Conservation (phyloP, 2,329 filamentous ascomycete species). For the Cadophora gregata region DNA sequence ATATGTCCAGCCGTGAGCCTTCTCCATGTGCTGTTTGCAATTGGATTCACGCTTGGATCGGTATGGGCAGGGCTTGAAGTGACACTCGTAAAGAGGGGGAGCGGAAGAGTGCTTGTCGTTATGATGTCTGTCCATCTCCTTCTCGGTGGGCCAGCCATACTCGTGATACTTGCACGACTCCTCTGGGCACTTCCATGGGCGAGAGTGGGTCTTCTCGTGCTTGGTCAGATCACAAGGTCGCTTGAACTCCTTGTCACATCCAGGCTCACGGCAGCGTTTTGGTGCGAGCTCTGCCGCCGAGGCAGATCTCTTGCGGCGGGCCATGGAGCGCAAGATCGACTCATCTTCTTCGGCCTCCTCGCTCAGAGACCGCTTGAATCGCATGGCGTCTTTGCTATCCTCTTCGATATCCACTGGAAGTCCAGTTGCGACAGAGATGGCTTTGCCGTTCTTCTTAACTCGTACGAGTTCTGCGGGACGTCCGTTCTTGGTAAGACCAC, state of each 20-base stretch:
- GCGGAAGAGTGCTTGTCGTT: conserved; percentile 92
- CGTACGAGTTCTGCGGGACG: conserved; percentile 84
- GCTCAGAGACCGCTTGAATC: conserved; percentile 70
- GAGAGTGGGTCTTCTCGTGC: conserved; percentile 96
- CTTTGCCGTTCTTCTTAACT: conserved; percentile 78
- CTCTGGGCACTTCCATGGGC: conserved; percentile 91
- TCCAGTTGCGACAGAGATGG: conserved; percentile 77
- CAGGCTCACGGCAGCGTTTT: conserved; percentile 75
- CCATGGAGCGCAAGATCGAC: conserved; percentile 89
- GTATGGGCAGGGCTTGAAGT: conserved; percentile 85
- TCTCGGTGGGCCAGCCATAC: conserved; percentile 95
- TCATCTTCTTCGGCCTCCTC: conserved; percentile 79
- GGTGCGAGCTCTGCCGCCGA: conserved; percentile 82
- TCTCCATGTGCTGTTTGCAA: conserved; percentile 99
- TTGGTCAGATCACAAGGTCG: conserved; percentile 97
- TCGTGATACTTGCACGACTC: conserved; percentile 86
- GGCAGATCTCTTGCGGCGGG: conserved; percentile 91
- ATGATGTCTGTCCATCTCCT: conserved; percentile 93
- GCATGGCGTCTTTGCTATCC: conserved; percentile 53
- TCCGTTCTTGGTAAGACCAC: conserved; percentile 82
- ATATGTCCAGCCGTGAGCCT: conserved; percentile 90
- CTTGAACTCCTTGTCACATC: conserved; percentile 92
- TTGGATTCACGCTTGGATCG: conserved; percentile 96
- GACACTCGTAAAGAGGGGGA: conserved; percentile 83
- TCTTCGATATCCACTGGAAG: conserved; percentile 64